Evolutionary conservation across 805 yeast genomes (phyloP), one percentile per base, ranked within the genome.

Genomic region (Jamesozyma rosinii): DNA sequence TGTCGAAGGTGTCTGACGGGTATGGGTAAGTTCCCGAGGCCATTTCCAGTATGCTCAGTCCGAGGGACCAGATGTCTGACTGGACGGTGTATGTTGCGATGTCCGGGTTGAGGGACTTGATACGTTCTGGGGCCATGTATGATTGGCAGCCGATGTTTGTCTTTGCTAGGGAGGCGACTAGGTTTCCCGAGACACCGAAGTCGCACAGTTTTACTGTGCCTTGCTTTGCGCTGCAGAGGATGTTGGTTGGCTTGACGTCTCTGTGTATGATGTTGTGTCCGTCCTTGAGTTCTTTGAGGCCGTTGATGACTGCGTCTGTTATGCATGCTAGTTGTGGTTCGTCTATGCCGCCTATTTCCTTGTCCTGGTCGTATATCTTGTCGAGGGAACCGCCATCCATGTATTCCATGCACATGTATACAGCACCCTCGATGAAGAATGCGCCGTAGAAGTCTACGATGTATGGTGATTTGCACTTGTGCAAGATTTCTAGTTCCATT

Each of bases 71-170:
- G 47, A 90, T 78, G 64, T 90, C 98, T 9, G 95, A 81, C 58
- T 90, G 97, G 3, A 88, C 95, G 1, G 96, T 79, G 64, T 90
- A 90, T 0, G 92, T 77, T 8, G 76, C 71, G 51, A 79, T 89
- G 57, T 83, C 88, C 1, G 88, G 90, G 49, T 69, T 79, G 47
- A 74, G 55, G 0, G 84, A 76, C 57, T 81, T 79, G 53, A 92
- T 92, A 57, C 98, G 75, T 61, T 90, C 98, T 1, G 98, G 98
- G 1, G 97, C 97, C 97, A 92, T 92, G 64, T 90, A 90, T 1
- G 95, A 83, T 65, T 92, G 98, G 65, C 98, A 90, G 4, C 98
- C 98, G 51, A 90, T 87, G 54, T 92, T 90, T 0, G 98, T 90
- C 55, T 87, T 80, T 14, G 97, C 97, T 54, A 90, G 71, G 0